phyloP scores from a whole-genome alignment of 2,329 filamentous ascomycete species.

The Teratosphaeria zuluensis region DNA sequence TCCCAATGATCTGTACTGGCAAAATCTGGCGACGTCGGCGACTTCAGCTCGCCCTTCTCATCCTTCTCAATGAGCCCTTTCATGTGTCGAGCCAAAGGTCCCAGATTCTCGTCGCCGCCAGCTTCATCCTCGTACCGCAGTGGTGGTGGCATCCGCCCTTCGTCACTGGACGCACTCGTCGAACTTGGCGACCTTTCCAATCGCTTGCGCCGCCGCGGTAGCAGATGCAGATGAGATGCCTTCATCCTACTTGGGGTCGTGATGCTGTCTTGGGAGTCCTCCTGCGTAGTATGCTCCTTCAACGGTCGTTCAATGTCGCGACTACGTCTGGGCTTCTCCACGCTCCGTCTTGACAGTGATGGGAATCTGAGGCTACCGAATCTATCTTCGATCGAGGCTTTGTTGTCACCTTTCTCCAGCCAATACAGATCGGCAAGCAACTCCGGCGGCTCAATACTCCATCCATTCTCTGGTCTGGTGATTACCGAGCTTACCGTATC shows the following conservation, averaged over 20 bases:
- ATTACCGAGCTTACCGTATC: conserved; percentile 46
- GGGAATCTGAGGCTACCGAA: conserved; percentile 65
- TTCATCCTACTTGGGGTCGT: not conserved
- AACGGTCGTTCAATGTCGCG: conserved; percentile 10
- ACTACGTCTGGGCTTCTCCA: conserved; percentile 15
- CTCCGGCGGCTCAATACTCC: conserved; percentile 74
- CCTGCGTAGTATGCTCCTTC: not conserved
- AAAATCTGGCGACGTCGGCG: conserved; percentile 22
- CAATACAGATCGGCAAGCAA: conserved; percentile 84
- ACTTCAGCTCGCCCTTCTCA: conserved; percentile 25
- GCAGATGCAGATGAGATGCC: not conserved
- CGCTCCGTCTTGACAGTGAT: conserved; percentile 8
- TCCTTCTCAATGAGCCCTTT: conserved; percentile 35
- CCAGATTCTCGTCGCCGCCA: conserved; percentile 34
- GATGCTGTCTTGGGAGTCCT: not conserved
- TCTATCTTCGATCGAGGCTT: conserved; percentile 69
- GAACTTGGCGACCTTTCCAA: conserved; percentile 16
- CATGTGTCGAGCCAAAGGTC: conserved; percentile 38
- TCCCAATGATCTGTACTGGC: conserved; percentile 34
- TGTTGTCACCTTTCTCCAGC: conserved; percentile 75
- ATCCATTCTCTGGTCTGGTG: conserved; percentile 69
- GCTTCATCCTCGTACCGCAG: conserved; percentile 34
- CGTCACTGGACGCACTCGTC: conserved; percentile 20
- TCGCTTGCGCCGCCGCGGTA: conserved; percentile 6
- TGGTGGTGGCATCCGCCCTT: conserved; percentile 33